Base-by-base conservation (phyloP, 1,284 basidiomycete genomes). In the Ganoderma lingzhi region DNA sequence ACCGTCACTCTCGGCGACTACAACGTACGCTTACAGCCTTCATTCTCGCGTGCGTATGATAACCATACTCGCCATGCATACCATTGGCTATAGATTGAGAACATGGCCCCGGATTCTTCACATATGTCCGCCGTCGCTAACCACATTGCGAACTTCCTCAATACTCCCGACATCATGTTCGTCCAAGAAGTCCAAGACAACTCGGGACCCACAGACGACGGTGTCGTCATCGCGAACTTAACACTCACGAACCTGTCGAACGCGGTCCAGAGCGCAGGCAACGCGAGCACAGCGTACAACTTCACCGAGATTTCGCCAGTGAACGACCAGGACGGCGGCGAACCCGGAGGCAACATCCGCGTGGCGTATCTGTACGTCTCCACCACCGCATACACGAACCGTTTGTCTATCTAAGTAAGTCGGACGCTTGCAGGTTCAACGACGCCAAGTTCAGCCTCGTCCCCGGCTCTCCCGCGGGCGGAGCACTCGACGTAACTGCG, bases 121-220 rank as follows among this genome's bases (percentile, higher is more conserved):
- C 84, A 86, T 72, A 75, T 90, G 3, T 80, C 82, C 8, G 74
- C 76, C 6, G 81, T 90, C 61, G 89, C 87, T 3, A 74, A 78
- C 48, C 88, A 90, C 73, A 88, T 91, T 65, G 84, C 81, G 39
- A 81, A 81, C 45, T 81, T 81, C 70, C 82, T 91, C 15, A 80
- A 81, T 28, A 81, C 82, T 2, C 89, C 90, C 1, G 88, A 90
- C 73, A 81, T 91, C 71, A 77, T 90, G 74, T 89, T 89, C 78
- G 66, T 91, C 19, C 89, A 91, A 78, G 89, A 91, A 74, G 87
- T 91, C 37, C 88, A 90, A 75, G 90, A 91, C 76, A 86, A 89
- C 78, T 84, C 83, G 6, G 89, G 89, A 1, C 73, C 81, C 10
- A 86, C 77, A 0, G 78, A 90, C 74, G 85, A 90, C 76, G 89